Percentiles rank a stretch among this genome's conserved stretches.
Evolutionary conservation across 148 eudicot genomes (phyloP).

Genomic region (Persicaria maculosa): DNA sequence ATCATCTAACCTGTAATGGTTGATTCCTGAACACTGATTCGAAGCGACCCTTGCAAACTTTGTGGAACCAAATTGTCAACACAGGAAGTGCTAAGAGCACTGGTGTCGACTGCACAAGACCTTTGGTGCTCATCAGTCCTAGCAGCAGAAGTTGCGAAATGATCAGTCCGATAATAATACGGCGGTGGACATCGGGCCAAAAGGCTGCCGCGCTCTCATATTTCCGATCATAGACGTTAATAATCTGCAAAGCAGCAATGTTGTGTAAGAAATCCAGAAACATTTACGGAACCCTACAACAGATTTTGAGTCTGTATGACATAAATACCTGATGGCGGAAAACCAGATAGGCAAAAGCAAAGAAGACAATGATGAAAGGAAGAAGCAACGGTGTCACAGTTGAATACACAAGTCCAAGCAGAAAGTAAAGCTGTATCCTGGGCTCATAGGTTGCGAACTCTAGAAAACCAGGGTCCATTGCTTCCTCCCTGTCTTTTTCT

Average conservation of each 20-base stretch:
- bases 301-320: neutral
- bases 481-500: constrained; percentile 14
- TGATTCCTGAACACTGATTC: constrained; percentile 7
- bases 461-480: constrained; percentile 17
- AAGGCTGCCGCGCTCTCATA: constrained; percentile 14
- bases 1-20: constrained; percentile 7
- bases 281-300: neutral
- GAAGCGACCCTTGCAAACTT: constrained; percentile 13
- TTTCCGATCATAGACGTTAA: constrained; percentile 7
- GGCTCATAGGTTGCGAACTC: constrained; percentile 11
- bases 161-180: constrained; percentile 10
- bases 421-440: constrained; percentile 13
- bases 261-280: neutral
- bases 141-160: constrained; percentile 13
- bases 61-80: constrained; percentile 13
- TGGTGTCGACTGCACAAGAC: constrained; percentile 6
- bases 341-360: constrained; percentile 14
- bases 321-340: constrained; percentile 13
- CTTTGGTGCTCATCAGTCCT: constrained; percentile 12
- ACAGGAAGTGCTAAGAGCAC: constrained; percentile 11
- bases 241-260: constrained; percentile 6
- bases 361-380: constrained; percentile 14
- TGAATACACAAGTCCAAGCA: constrained; percentile 10
- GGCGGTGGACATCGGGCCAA: constrained; percentile 9
- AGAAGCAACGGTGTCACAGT: constrained; percentile 12